Base-by-base conservation (phyloP, 768 basidiomycete species). In the Omphalotus guepiniiformis region DNA sequence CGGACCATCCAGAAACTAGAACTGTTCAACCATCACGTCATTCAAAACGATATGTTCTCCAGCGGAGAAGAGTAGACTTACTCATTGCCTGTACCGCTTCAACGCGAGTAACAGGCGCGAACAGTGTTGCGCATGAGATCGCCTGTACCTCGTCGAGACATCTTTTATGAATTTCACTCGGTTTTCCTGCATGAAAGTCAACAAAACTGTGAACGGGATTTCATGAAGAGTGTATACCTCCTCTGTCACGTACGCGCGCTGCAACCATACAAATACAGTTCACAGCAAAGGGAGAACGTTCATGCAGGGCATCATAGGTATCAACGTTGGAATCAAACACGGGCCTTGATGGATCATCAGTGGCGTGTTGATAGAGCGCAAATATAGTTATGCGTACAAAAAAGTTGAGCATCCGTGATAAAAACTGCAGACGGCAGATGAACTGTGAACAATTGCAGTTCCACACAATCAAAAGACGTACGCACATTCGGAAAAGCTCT, bases 1-100 rank as follows among this genome's bases (percentile, higher is more conserved):
- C 91, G 15, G 90, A 93, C 87, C 92, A 97, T 4, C 93, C 92
- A 28, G 93, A 88, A 16, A 95, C 83, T 42, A 96, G 74, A 49
- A 94, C 90, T 93, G 49, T 18, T 39, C 47, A 25, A 47, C 39
- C 35, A n/a, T n/a, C n/a, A 37, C 39, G 18, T 4, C 4, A 19
- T 39, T 9, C 11, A 39, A 21, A 7, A 13, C 26, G 39, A 7
- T n/a, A n/a, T n/a, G 21, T 25, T 25, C n/a, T n/a, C 21, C 6
- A 19, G 13, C 4, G 21, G 4, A 6, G 6, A 39, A 22, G 4
- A 12, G 39, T 35, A 34, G 9, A 70, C 89, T 62, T 52, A 93
- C 91, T 88, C 88, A 93, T 95, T 7, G 92, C 87, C 62, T 94
- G 93, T 18, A 96, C 83, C 4, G 90, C 91, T 66, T 97, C 93